Base-by-base conservation (phyloP, 2,329 filamentous ascomycete genomes). In the Fusarium xylarioides region DNA sequence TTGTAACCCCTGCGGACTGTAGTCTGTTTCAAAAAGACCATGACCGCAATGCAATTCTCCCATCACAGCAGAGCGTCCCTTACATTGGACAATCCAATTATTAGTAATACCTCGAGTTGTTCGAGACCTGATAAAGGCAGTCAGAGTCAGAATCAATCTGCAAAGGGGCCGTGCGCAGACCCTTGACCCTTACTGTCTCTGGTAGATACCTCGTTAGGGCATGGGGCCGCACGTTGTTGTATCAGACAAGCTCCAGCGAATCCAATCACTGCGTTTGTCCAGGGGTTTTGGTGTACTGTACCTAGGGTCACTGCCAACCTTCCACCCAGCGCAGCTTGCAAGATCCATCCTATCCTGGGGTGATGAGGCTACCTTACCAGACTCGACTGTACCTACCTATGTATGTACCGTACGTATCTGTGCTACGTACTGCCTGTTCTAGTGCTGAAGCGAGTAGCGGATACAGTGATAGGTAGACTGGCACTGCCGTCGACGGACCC, bases 221-320 rank as follows among this genome's bases (percentile, higher is more conserved):
- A 75, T 76, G 73, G 68, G 74, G 72, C 75, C 74, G 75, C 66
- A 74, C 60, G 64, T 73, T 66, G 52, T 69, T 74, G 72, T 74
- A 67, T 49, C 37, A 65, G 47, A 43, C 26, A 49, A 47, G 42
- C 54, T 57, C 54, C 53, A 65, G 60, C 75, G 63, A 75, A 77
- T 69, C 66, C 37, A 42, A 46, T 77, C 64, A 67, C 61, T 37
- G 53, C 56, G 63, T 57, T 57, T 68, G 60, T 32, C 44, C 71
- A 66, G 69, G 71, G 63, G 60, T 68, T 53, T 50, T 57, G 49
- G 44, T 62, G 38, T 67, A 67, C 62, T 67, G 64, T 60, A 67
- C 52, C 65, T 66, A 65, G 68, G 53, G 59, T 74, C 62, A 59
- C 63, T 67, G 59, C 75, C 69, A 73, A 75, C 65, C 66, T 64